These are phyloP conservation scores for Histomonas meleagridis DNA, from an alignment of 208 protist genomes.

Conservation along the genomic window DNA sequence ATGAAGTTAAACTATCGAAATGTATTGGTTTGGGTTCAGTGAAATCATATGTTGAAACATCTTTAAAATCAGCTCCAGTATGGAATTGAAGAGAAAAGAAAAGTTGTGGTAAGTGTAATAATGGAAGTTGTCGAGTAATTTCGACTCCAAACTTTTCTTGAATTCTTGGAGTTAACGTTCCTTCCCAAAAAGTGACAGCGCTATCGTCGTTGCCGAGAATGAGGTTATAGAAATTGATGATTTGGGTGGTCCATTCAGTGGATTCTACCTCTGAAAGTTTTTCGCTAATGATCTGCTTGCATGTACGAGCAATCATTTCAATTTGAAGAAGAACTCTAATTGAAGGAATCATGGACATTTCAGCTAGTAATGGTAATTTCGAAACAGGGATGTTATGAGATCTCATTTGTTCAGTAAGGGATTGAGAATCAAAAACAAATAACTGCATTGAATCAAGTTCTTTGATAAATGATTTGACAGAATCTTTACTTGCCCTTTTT, in stretches of 20 bases:
- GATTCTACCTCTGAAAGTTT: neutral
- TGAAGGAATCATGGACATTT: neutral
- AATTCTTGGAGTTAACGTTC: neutral
- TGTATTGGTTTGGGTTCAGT: neutral
- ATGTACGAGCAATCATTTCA: slow-evolving; percentile 11
- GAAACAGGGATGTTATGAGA: neutral
- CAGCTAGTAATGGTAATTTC: neutral
- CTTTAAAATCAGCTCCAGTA: slow-evolving; percentile 10
- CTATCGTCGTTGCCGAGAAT: neutral
- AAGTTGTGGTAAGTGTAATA: neutral
- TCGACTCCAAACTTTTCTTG: neutral
- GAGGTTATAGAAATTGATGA: neutral
- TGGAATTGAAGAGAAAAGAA: slow-evolving; percentile 27
- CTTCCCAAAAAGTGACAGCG: neutral
- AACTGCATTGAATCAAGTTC: neutral
- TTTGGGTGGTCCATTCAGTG: neutral
- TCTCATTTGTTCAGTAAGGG: neutral
- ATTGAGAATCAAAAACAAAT: slow-evolving; percentile 31
- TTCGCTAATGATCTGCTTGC: neutral
- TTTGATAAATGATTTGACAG: neutral
- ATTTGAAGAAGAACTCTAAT: neutral
- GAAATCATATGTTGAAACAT: neutral
- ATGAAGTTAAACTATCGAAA: neutral
- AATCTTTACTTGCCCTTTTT: neutral
- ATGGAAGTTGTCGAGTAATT: neutral